Evolutionary conservation across 2,329 filamentous ascomycete species (phyloP), one percentile per base, ranked within the genome.

Genomic region (Aspergillus sp.): DNA sequence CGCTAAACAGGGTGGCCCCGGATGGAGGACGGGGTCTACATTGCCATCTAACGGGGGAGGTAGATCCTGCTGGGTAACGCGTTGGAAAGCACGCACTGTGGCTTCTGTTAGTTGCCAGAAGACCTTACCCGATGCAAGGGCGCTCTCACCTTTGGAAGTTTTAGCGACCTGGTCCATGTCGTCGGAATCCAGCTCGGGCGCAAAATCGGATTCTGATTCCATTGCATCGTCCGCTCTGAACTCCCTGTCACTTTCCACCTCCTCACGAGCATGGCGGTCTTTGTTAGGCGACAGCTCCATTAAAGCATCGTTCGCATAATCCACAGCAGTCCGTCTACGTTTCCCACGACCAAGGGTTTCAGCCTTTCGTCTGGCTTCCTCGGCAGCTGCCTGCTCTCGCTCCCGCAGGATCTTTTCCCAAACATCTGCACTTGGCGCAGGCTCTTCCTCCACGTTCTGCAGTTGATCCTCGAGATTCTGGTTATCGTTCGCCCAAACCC

Each of bases 341-440:
- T 91, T 91, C 41, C 95, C 95, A 61, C 95, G 87, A 10, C 95
- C 95, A 51, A 97, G 86, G n/a, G 86, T 86, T 73, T 96, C 86
- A 52, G 87, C 83, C 60, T 88, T 86, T 15, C 80, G 82, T 36
- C 87, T 87, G 7, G 88, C 87, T 68, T 92, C 88, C 58, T 86
- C 86, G n/a, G 86, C 84, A 2, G 92, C 93, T 57, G 89, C 87
- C 44, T 86, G 87, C 74, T 96, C 91, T 64, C 95, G 88, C 71
- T 96, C 86, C 56, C 88, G 87, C 38, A 99, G 81, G 61, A 99
- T 97, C 68, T 88, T 89, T 57, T 96, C 92, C 96, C 96, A 99
- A 0, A 96, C 86, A 38, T 86, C 88, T 13, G 85, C 83, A 68
- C 88, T 88, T 8, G 88, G 81, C 0, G 82, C 80, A 7, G 81